Percentiles rank a stretch among this genome's conserved stretches.
Conservation (phyloP, 352 stramenopile species). For the Thraustochytrium sp. region DNA sequence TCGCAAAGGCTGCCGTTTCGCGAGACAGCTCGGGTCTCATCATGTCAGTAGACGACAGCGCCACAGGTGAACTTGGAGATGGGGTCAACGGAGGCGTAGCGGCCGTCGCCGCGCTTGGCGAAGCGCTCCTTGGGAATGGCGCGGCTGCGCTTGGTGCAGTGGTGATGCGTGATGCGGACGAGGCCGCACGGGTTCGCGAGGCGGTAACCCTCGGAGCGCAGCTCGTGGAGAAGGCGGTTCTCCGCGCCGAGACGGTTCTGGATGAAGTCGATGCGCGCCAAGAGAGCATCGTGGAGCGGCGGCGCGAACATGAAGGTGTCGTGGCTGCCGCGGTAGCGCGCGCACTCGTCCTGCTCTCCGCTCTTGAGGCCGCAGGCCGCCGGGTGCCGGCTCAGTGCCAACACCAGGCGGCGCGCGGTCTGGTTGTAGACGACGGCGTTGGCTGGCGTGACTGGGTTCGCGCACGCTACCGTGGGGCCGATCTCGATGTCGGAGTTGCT, state of each 20-base stretch:
- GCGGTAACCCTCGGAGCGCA: not conserved
- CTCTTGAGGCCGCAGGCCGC: not conserved
- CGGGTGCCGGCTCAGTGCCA: not conserved
- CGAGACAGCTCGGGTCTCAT: no score
- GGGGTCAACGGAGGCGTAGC: conserved; percentile 11
- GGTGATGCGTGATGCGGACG: not conserved
- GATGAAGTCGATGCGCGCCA: not conserved
- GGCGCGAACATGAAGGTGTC: conserved; percentile 32
- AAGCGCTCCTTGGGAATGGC: not conserved
- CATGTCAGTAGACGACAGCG: conserved; percentile 32
- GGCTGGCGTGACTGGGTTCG: not conserved
- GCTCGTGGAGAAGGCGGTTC: conserved; percentile 20
- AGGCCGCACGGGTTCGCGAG: conserved; percentile 7
- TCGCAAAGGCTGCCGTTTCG: no score
- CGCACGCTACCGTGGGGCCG: not conserved
- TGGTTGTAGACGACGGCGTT: conserved; percentile 21
- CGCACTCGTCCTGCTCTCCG: not conserved
- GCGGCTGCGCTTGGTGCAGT: not conserved
- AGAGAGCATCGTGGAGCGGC: not conserved
- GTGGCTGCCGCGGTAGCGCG: conserved; percentile 7
- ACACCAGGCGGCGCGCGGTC: not conserved
- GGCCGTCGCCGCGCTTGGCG: not conserved
- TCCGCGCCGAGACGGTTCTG: conserved; percentile 34
- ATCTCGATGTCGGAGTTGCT: conserved; percentile 10
- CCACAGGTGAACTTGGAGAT: not conserved